Evolutionary conservation across 805 yeast species (phyloP).

Genomic region (Clavispora phyllophila): DNA sequence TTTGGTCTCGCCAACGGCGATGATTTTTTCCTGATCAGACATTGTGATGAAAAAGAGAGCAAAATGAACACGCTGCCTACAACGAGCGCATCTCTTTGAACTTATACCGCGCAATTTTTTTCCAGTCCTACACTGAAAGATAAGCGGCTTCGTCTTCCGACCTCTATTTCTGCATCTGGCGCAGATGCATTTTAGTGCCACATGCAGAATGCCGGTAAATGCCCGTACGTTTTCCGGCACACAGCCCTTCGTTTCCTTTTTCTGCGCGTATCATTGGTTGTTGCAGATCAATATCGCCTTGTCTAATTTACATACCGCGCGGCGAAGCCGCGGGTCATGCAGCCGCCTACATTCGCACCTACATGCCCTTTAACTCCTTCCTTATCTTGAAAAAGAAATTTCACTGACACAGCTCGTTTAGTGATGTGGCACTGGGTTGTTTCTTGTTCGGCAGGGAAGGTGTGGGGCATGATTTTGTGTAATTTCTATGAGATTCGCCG

Average conservation of each 20-base stretch:
- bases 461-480: too few relatives aligned
- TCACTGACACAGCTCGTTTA: too few relatives aligned
- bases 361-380: not conserved
- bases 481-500: too few relatives aligned
- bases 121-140: not conserved
- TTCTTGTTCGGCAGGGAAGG: too few relatives aligned
- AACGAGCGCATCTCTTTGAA: not conserved
- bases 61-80: not conserved
- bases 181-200: not conserved
- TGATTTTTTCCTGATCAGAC: slow-evolving; percentile 12
- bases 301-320: not conserved
- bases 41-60: slow-evolving; percentile 1
- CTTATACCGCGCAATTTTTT: slow-evolving; percentile 1
- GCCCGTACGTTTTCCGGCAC: not conserved
- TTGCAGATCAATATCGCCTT: not conserved
- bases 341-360: not conserved
- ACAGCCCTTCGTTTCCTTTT: not conserved
- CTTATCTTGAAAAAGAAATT: not conserved
- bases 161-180: not conserved
- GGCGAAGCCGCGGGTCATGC: slow-evolving; percentile 1
- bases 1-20: slow-evolving; percentile 4
- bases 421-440: too few relatives aligned
- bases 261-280: not conserved
- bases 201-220: not conserved
- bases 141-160: not conserved